A percentile compares a stretch with the other conserved stretches of the same genome.
Conservation (phyloP, 1,284 basidiomycete genomes). For the Boletus sp. region DNA sequence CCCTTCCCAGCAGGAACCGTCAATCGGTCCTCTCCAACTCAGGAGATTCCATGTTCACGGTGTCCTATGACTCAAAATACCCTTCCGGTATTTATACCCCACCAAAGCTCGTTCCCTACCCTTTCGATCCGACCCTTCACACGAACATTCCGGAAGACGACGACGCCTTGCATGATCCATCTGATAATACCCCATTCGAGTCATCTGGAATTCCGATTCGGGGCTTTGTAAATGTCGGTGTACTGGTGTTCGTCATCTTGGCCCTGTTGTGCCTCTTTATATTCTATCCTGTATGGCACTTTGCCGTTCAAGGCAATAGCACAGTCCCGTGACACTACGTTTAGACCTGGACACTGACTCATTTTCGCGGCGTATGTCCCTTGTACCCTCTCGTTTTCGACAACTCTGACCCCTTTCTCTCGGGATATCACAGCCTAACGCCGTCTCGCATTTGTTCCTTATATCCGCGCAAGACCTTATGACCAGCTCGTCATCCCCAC, state of each 20-base stretch:
- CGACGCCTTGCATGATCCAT: constrained; percentile 62
- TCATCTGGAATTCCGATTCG: constrained; percentile 49
- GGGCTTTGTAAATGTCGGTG: constrained; percentile 60
- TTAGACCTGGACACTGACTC: not conserved
- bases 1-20: constrained; percentile 37
- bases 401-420: constrained; percentile 2
- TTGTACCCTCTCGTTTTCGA: not conserved
- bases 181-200: constrained; percentile 36
- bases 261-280: constrained; percentile 70
- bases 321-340: constrained; percentile 11
- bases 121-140: constrained; percentile 65
- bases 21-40: constrained; percentile 49
- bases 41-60: constrained; percentile 54
- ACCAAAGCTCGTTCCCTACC: constrained; percentile 63
- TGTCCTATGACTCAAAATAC: constrained; percentile 66
- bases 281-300: constrained; percentile 73
- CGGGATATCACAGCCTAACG: not conserved
- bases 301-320: constrained; percentile 4
- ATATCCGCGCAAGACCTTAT: constrained; percentile 4
- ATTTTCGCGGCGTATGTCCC: constrained; percentile 17
- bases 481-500: constrained; percentile 6
- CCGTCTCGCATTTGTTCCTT: constrained; percentile 13
- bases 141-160: constrained; percentile 66
- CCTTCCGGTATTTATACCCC: constrained; percentile 47
- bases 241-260: constrained; percentile 52